Percentiles rank a stretch among this genome's conserved stretches.
Conservation (phyloP, 2,329 filamentous ascomycete species). For the Zopfia rhizophila region DNA sequence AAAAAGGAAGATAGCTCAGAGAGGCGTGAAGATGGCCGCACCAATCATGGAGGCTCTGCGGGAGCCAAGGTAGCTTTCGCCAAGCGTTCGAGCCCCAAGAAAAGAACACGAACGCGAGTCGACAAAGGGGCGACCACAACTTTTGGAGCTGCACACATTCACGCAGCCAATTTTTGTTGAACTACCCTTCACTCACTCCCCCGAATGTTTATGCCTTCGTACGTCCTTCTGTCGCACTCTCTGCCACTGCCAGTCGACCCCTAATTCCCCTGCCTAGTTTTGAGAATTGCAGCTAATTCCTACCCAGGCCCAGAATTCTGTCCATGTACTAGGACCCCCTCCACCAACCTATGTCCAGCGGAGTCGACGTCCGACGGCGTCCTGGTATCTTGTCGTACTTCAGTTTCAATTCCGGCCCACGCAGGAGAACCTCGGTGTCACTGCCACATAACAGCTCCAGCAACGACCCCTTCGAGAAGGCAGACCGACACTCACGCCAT, state of each 20-base stretch:
- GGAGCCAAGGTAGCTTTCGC: not conserved
- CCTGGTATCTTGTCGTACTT: conserved; percentile 65
- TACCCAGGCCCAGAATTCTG: conserved; percentile 26
- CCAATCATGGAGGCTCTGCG: conserved; percentile 12
- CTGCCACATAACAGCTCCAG: conserved; percentile 54
- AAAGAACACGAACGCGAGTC: conserved; percentile 24
- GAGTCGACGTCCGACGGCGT: conserved; percentile 60
- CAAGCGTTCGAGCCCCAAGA: conserved; percentile 5
- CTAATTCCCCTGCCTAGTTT: conserved; percentile 6
- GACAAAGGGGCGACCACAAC: conserved; percentile 14
- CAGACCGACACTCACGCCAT: conserved; percentile 53
- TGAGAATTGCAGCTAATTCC: conserved; percentile 26
- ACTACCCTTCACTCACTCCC: too few species aligned
- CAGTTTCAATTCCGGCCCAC: conserved; percentile 59
- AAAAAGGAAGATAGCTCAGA: too few species aligned
- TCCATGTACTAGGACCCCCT: conserved; percentile 20
- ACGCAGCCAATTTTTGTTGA: not conserved
- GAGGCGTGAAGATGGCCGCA: not conserved
- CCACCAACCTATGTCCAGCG: conserved; percentile 66
- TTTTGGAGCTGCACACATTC: not conserved
- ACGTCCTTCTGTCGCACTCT: not conserved
- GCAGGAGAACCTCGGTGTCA: conserved; percentile 63
- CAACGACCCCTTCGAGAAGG: conserved; percentile 59
- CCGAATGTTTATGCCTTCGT: not conserved
- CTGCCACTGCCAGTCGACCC: conserved; percentile 16